Evolutionary conservation across 805 yeast genomes (phyloP).

Genomic region (Candida ascalaphidarum): DNA sequence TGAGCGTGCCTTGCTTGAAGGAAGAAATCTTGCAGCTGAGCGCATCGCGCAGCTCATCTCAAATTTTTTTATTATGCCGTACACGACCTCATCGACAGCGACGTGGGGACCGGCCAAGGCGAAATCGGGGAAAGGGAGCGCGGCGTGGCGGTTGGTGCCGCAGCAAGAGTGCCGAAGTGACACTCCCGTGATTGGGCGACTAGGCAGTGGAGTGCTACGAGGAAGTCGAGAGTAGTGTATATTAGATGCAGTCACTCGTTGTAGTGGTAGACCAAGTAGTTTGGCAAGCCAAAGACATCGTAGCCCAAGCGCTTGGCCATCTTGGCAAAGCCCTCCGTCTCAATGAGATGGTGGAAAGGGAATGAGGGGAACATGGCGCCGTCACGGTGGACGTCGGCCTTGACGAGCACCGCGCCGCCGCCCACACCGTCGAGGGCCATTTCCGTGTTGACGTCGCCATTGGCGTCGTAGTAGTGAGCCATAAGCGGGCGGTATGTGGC

Average conservation of each 20-base stretch:
- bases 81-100: too few species aligned
- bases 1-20: too few species aligned
- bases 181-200: too few species aligned
- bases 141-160: too few species aligned
- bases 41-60: too few species aligned
- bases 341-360: constrained; percentile 94
- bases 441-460: constrained; percentile 54
- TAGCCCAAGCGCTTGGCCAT: constrained; percentile 92
- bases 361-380: constrained; percentile 99
- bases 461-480: constrained; percentile 76
- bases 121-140: too few species aligned
- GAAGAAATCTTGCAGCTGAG: too few species aligned
- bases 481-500: constrained; percentile 92
- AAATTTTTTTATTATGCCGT: too few species aligned
- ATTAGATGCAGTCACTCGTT: constrained; percentile 44
- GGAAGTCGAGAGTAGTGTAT: too few species aligned
- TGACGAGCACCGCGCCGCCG: constrained; percentile 92
- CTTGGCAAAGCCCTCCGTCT: constrained; percentile 97
- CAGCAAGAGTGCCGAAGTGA: too few species aligned
- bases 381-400: constrained; percentile 96
- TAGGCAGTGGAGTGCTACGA: too few species aligned
- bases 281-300: constrained; percentile 87
- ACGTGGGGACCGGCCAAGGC: too few species aligned
- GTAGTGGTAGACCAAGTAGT: constrained; percentile 85
- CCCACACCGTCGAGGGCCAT: constrained; percentile 96